A percentile compares a stretch with the other conserved stretches of the same genome.
These are phyloP conservation scores for Pseudopediastrum boryanum DNA, from an alignment of 139 green algal genomes.

Conservation along the genomic window DNA sequence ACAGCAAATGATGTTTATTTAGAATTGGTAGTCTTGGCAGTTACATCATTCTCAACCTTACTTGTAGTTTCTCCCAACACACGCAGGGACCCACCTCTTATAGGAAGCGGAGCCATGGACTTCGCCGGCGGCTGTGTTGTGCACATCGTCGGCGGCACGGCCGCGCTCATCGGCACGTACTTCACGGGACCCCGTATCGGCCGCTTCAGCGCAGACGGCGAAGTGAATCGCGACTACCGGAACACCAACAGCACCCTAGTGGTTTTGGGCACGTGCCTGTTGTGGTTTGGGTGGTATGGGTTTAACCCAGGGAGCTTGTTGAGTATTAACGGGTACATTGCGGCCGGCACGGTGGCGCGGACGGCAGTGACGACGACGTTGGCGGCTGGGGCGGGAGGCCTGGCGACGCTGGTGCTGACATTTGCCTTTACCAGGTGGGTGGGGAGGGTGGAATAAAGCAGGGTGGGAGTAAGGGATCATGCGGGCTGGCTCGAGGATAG, in stretches of 20 bases:
- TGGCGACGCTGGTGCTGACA: conserved; percentile 54
- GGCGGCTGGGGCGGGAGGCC: conserved; percentile 54
- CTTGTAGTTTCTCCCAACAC: too few species aligned
- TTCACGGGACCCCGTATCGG: conserved; percentile 90
- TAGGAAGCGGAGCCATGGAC: conserved; percentile 58
- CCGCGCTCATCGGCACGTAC: conserved; percentile 74
- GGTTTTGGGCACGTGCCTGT: conserved; percentile 64
- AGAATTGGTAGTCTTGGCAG: too few species aligned
- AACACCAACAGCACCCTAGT: conserved; percentile 75
- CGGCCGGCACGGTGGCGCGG: conserved; percentile 25
- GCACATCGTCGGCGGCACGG: conserved; percentile 71
- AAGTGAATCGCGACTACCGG: conserved; percentile 64
- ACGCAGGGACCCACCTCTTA: too few species aligned
- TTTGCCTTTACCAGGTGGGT: conserved; percentile 28
- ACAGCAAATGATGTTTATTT: too few species aligned
- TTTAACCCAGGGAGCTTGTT: conserved; percentile 75
- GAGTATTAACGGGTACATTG: conserved; percentile 30
- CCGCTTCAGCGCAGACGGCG: conserved; percentile 80
- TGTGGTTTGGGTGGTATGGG: conserved; percentile 93
- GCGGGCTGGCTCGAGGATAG: too few species aligned
- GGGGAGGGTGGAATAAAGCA: too few species aligned
- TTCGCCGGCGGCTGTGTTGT: conserved; percentile 59
- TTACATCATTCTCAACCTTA: too few species aligned
- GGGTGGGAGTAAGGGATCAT: too few species aligned
- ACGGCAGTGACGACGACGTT: conserved; percentile 85